Evolutionary conservation across 192 early-diverging fungal genomes (phyloP).

Genomic region (Coemansia reversa): DNA sequence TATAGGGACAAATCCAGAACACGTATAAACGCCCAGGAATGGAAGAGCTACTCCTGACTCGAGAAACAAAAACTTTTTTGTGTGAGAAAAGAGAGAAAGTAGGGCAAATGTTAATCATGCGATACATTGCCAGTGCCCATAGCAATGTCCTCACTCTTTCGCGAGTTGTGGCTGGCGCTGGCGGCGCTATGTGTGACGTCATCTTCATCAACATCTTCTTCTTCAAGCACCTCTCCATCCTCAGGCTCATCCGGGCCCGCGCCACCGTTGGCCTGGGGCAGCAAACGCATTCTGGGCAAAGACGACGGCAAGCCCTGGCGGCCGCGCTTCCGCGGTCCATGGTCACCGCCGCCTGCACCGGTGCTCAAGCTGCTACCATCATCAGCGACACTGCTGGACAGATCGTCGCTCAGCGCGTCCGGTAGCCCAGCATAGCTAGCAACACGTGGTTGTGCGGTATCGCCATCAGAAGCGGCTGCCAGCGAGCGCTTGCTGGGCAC

Average conservation of each 20-base stretch:
- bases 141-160: conserved; percentile 42
- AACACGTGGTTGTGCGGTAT: background rate
- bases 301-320: conserved; percentile 31
- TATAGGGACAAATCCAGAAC: too few species aligned
- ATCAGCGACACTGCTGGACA: background rate
- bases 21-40: too few species aligned
- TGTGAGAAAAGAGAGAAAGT: too few species aligned
- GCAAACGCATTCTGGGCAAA: conserved; percentile 10
- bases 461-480: conserved; percentile 12
- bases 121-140: conserved; percentile 46
- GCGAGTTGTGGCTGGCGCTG: conserved; percentile 22
- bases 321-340: conserved; percentile 44
- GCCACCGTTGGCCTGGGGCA: conserved; percentile 16
- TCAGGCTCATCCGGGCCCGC: conserved; percentile 47
- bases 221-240: conserved; percentile 51
- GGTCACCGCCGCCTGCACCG: conserved; percentile 9
- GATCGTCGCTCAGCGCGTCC: background rate
- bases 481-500: conserved; percentile 52
- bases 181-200: conserved; percentile 7
- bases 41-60: too few species aligned
- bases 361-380: conserved; percentile 6
- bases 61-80: too few species aligned
- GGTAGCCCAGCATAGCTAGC: background rate
- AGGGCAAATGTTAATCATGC: conserved; percentile 12
- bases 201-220: conserved; percentile 19